A percentile compares a stretch with the other conserved stretches of the same genome.
Conservation (phyloP, 1,284 basidiomycete species). For the Pseudozyma sp. region DNA sequence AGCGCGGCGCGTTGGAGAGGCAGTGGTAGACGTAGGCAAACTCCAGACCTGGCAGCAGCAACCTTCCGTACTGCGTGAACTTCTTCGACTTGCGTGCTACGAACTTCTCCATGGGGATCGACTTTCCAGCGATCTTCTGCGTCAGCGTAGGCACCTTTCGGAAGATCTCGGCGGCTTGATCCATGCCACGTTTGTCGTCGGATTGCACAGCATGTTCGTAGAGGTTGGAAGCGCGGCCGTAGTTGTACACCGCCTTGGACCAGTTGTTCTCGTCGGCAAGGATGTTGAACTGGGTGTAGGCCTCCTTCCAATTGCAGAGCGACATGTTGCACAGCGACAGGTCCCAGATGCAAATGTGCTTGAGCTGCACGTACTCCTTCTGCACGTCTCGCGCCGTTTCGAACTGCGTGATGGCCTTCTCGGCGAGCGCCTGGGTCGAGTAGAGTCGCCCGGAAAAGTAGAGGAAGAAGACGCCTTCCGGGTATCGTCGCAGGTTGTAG, state of each 20-base stretch:
- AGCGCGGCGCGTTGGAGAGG: slow-evolving; percentile 62
- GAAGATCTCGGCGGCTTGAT: slow-evolving; percentile 57
- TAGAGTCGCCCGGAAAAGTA: slow-evolving; percentile 68
- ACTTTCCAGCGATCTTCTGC: slow-evolving; percentile 67
- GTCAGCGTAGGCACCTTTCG: slow-evolving; percentile 55
- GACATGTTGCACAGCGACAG: slow-evolving; percentile 66
- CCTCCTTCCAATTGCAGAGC: slow-evolving; percentile 57
- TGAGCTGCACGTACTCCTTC: slow-evolving; percentile 66
- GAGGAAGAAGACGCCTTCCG: slow-evolving; percentile 67
- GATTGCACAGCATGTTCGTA: slow-evolving; percentile 45
- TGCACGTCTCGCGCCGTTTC: slow-evolving; percentile 63
- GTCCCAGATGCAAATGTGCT: slow-evolving; percentile 68
- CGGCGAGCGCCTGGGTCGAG: slow-evolving; percentile 63
- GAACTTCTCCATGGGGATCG: slow-evolving; percentile 68
- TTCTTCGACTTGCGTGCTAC: slow-evolving; percentile 65
- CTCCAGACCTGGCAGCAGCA: slow-evolving; percentile 64
- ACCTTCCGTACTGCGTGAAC: slow-evolving; percentile 55
- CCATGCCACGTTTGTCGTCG: slow-evolving; percentile 12
- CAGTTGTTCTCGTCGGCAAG: slow-evolving; percentile 66
- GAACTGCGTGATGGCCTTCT: slow-evolving; percentile 62
- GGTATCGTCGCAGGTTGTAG: slow-evolving; percentile 65
- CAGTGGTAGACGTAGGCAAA: slow-evolving; percentile 68
- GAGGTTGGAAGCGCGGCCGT: slow-evolving; percentile 58
- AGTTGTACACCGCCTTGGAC: slow-evolving; percentile 67
- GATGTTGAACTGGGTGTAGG: slow-evolving; percentile 56